Percentiles rank a stretch among this genome's conserved stretches.
Evolutionary conservation across 495 filamentous ascomycete genomes (phyloP).

Genomic region (Daldinia vernicosa): DNA sequence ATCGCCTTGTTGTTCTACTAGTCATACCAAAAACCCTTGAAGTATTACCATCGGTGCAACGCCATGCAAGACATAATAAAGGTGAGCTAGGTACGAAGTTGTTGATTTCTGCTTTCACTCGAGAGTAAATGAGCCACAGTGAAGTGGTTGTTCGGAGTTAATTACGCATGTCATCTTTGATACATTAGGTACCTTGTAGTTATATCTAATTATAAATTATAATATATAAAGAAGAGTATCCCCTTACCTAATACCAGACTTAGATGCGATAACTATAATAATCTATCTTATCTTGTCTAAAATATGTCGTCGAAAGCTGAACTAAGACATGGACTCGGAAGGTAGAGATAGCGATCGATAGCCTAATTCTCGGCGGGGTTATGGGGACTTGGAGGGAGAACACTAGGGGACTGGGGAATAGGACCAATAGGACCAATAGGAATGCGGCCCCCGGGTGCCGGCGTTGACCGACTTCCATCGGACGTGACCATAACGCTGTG

Average conservation of each 20-base stretch:
- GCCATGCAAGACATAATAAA: background rate
- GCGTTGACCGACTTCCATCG: slow-evolving; percentile 36
- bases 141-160: background rate
- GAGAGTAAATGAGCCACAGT: background rate
- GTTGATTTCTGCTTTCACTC: background rate
- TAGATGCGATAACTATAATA: background rate
- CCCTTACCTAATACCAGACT: background rate
- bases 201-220: too few relatives aligned
- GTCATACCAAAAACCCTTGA: background rate
- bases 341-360: background rate
- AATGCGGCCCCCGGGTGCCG: slow-evolving; percentile 28
- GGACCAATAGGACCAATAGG: slow-evolving; percentile 13
- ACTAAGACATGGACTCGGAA: background rate
- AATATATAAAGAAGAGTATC: background rate
- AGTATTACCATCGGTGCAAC: background rate
- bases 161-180: background rate
- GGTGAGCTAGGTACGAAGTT: background rate
- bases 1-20: background rate
- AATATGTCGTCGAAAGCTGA: background rate
- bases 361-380: slow-evolving; percentile 7
- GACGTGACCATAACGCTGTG: slow-evolving; percentile 22
- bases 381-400: too few relatives aligned
- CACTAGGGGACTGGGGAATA: too few relatives aligned
- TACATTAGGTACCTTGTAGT: background rate
- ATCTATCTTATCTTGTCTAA: background rate